phyloP scores from a whole-genome alignment of 768 basidiomycete genomes.

The Solioccasus polychromus region DNA sequence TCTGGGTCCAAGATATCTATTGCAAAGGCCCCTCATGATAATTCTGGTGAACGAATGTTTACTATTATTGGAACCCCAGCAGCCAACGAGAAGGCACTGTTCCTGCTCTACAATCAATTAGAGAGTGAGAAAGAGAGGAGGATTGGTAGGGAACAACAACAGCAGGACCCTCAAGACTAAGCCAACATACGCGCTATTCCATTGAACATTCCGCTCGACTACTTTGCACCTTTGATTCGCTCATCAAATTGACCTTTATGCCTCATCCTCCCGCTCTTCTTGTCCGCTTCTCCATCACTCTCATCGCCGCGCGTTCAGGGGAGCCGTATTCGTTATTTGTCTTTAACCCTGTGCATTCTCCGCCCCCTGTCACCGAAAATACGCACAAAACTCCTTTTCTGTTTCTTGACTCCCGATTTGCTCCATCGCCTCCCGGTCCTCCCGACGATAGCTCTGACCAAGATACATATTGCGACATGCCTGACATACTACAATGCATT shows the following conservation, averaged over 20 bases:
- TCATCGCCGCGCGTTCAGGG: slow-evolving; percentile 13
- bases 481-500: slow-evolving; percentile 34
- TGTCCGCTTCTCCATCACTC: slow-evolving; percentile 23
- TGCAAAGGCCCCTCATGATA: slow-evolving; percentile 98
- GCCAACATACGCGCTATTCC: neutral
- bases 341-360: slow-evolving; percentile 24
- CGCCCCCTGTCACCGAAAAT: slow-evolving; percentile 20
- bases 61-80: slow-evolving; percentile 96
- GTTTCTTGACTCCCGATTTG: slow-evolving; percentile 28
- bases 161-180: slow-evolving; percentile 64
- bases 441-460: slow-evolving; percentile 22
- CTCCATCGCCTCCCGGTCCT: slow-evolving; percentile 14
- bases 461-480: slow-evolving; percentile 26
- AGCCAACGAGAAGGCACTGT: slow-evolving; percentile 96
- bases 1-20: slow-evolving; percentile 98
- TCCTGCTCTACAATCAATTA: slow-evolving; percentile 94
- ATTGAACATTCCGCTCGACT: neutral
- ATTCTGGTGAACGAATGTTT: slow-evolving; percentile 99
- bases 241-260: slow-evolving; percentile 21
- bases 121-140: slow-evolving; percentile 96
- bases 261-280: slow-evolving; percentile 25
- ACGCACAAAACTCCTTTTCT: slow-evolving; percentile 16
- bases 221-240: slow-evolving; percentile 17
- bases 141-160: slow-evolving; percentile 79
- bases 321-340: slow-evolving; percentile 23